These are phyloP conservation scores for Pholiota conissans DNA, from an alignment of 768 basidiomycete species.

Conservation along the genomic window DNA sequence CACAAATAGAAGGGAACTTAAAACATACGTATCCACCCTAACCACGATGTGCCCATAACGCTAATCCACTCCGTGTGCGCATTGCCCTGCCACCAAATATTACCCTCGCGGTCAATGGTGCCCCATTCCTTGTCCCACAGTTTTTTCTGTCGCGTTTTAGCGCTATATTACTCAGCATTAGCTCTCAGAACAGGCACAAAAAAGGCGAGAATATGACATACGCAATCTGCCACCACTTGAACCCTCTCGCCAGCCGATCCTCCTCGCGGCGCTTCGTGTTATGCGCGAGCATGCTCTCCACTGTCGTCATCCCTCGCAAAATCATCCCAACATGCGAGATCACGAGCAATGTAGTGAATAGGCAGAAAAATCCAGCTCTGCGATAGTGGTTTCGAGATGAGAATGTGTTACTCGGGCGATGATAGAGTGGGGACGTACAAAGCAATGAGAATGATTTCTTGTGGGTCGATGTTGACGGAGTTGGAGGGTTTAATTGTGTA, in stretches of 20 bases:
- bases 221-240: constrained; percentile 56
- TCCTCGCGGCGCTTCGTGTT: constrained; percentile 67
- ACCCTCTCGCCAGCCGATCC: constrained; percentile 45
- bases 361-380: constrained; percentile 68
- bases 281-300: constrained; percentile 68
- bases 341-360: constrained; percentile 66
- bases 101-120: constrained; percentile 66
- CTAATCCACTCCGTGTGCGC: constrained; percentile 66
- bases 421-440: constrained; percentile 52
- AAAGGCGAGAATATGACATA: constrained; percentile 29
- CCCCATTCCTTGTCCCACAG: constrained; percentile 88
- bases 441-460: constrained; percentile 71
- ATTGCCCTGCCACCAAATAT: constrained; percentile 85
- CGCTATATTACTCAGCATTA: constrained; percentile 34
- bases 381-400: too few species aligned
- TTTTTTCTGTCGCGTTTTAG: constrained; percentile 41
- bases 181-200: not conserved
- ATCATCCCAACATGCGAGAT: constrained; percentile 63
- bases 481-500: constrained; percentile 40
- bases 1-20: constrained; percentile 4
- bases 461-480: constrained; percentile 51
- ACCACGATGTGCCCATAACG: constrained; percentile 71
- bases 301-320: constrained; percentile 67
- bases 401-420: too few species aligned
- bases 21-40: constrained; percentile 81